Evolutionary conservation across 108 stramenopile species (phyloP).

Genomic region (Cyclostephanos invisitatus): DNA sequence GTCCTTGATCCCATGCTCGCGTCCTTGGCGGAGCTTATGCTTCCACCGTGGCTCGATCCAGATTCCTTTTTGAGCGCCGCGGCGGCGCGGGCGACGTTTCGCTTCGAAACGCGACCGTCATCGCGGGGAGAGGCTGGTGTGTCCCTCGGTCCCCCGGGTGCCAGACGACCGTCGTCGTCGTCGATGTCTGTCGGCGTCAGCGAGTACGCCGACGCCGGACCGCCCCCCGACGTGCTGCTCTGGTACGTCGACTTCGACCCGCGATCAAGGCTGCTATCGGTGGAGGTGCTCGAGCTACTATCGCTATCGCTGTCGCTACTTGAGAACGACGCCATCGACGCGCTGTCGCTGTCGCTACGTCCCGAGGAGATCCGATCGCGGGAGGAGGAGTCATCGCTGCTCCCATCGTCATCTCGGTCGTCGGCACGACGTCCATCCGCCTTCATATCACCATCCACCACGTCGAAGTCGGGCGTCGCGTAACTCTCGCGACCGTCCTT

Average conservation of each 20-base stretch:
- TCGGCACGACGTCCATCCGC: neutral
- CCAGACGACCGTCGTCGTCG: neutral
- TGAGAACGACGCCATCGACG: constrained; percentile 21
- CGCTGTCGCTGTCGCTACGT: constrained; percentile 7
- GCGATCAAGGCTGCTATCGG: neutral
- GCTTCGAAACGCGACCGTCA: neutral
- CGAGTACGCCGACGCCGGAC: neutral
- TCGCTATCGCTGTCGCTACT: neutral
- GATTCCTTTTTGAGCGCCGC: no score
- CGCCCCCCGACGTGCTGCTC: neutral
- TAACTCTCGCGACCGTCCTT: constrained; percentile 7
- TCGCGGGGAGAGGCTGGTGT: neutral
- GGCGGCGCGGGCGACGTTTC: neutral
- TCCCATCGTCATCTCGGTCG: neutral
- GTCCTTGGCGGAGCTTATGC: no score
- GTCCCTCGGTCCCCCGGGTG: neutral
- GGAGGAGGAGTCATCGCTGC: constrained; percentile 11
- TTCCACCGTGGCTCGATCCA: no score
- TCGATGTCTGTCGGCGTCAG: neutral
- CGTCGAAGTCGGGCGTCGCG: neutral
- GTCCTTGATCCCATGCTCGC: neutral
- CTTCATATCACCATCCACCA: constrained; percentile 3
- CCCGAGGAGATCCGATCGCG: constrained; percentile 6
- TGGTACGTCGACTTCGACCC: neutral
- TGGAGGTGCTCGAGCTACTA: neutral